phyloP scores from a whole-genome alignment of 345 rosid genomes.

The Sapria himalayana region DNA sequence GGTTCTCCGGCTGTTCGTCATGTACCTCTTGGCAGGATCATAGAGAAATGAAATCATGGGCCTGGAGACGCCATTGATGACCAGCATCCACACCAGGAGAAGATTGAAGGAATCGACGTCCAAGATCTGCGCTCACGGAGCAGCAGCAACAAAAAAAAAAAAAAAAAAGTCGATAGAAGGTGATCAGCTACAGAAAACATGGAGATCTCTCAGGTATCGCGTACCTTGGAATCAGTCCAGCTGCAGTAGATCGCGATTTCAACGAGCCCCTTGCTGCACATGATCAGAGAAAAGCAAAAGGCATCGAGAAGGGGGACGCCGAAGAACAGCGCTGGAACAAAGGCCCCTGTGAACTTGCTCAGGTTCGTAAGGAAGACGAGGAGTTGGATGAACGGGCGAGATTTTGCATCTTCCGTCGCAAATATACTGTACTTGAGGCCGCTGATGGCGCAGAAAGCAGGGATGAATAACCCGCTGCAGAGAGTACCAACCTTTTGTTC shows the following conservation, averaged over 20 bases:
- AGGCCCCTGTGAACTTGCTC: conserved; percentile 14
- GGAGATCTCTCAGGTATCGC: too few relatives aligned
- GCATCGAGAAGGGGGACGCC: conserved; percentile 19
- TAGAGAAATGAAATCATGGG: conserved; percentile 24
- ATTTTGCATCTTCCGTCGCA: conserved; percentile 5
- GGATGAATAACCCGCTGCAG: conserved; percentile 11
- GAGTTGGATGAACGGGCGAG: conserved; percentile 8
- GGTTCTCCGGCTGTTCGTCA: conserved; percentile 30
- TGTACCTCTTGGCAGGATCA: conserved; percentile 37
- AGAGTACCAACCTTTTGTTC: conserved; percentile 18
- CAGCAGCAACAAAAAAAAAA: background rate
- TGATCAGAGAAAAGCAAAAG: conserved; percentile 17
- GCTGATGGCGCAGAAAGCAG: conserved; percentile 14
- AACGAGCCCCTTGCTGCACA: conserved; percentile 19
- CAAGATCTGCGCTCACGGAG: conserved; percentile 6
- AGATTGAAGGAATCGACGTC: conserved; percentile 8
- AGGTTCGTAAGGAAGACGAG: conserved; percentile 6
- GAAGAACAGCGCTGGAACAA: conserved; percentile 12
- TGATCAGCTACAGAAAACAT: background rate
- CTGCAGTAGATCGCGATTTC: conserved; percentile 13
- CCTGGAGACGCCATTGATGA: conserved; percentile 17
- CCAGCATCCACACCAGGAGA: conserved; percentile 11
- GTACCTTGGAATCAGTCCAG: conserved; percentile 13
- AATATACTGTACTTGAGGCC: conserved; percentile 12
- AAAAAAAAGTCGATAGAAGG: background rate